Base-by-base conservation (phyloP, 768 basidiomycete genomes). In the Gloeopeniophorella convolvens region DNA sequence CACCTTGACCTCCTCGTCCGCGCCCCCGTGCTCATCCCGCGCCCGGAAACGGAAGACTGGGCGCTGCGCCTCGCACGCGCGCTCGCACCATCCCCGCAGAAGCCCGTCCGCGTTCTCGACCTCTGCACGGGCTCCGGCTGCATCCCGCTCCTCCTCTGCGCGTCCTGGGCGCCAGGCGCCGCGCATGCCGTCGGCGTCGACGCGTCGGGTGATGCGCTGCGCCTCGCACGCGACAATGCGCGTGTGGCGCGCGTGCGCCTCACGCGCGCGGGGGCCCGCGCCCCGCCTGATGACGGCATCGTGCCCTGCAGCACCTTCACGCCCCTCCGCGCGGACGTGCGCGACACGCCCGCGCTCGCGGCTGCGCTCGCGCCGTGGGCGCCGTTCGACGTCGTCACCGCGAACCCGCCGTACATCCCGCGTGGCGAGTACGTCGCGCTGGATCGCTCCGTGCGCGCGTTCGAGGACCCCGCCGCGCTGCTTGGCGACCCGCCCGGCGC, bases 21-120 rank as follows among this genome's bases (percentile, higher is more conserved):
- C 15, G 72, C 85, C 2, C 95, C 95, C 1, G 82, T 84, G 15
- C 81, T 98, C 56, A 97, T 98, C 35, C 95, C 95, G 11, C 85
- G 95, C 12, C 89, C 93, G 36, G 95, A 99, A 67, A 99, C 95
- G 0, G 91, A 96, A 62, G 68, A 90, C 56, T 89, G 87, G 86
- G 72, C 83, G 6, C 64, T 79, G 8, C 74, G 72, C 43, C 76
- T 92, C 48, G 74, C 82, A 23, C 68, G 74, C 11, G 60, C 63
- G n/a, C 59, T 79, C 43, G 53, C 65, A 3, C 72, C 73, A 7
- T 62, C 66, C 13, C 57, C 65, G 32, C 56, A 65, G 47, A 63
- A 57, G 41, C 31, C 51, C 12, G 27, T 31, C 10, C 68, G 68
- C 26, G 66, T 94, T 23, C 72, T 97, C 27, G 95, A 99, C 68